These are phyloP conservation scores for Nicotiana undulata DNA, from an alignment of 257 asterid genomes.

Conservation along the genomic window DNA sequence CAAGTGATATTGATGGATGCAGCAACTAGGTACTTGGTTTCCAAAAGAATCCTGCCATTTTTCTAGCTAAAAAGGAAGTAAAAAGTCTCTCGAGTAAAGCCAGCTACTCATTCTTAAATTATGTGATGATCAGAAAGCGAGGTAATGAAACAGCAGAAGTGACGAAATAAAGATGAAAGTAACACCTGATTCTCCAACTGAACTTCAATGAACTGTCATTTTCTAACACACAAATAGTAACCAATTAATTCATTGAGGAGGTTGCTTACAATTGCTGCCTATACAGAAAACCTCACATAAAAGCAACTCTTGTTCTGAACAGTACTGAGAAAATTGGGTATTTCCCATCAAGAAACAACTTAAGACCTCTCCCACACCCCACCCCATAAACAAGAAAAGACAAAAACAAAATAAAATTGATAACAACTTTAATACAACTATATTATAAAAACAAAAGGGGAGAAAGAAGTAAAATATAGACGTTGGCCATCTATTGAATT, in stretches of 20 bases:
- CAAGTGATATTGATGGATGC: slow-evolving; percentile 37
- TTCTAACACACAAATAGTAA: slow-evolving; percentile 13
- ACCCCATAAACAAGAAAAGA: too few species aligned
- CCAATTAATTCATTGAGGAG: neutral
- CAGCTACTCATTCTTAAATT: slow-evolving; percentile 6
- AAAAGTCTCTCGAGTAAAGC: neutral
- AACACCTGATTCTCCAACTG: slow-evolving; percentile 24
- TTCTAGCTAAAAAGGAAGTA: neutral
- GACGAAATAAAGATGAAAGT: slow-evolving; percentile 13
- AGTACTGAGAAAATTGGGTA: neutral
- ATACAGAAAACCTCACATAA: neutral
- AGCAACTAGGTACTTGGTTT: neutral
- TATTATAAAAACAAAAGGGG: neutral
- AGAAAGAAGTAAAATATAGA: neutral
- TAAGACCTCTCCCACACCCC: neutral
- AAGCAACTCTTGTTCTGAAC: neutral
- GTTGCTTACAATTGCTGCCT: neutral
- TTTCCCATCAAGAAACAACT: neutral
- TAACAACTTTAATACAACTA: neutral
- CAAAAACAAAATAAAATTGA: neutral
- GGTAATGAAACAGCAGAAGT: neutral
- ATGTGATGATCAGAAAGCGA: slow-evolving; percentile 1
- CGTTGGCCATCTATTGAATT: neutral
- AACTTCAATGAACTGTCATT: slow-evolving; percentile 22
- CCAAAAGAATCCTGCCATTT: neutral